Percentiles rank a stretch among this genome's conserved stretches.
phyloP scores from a whole-genome alignment of 2,329 filamentous ascomycete species.

The Calonectria multiphialidica region DNA sequence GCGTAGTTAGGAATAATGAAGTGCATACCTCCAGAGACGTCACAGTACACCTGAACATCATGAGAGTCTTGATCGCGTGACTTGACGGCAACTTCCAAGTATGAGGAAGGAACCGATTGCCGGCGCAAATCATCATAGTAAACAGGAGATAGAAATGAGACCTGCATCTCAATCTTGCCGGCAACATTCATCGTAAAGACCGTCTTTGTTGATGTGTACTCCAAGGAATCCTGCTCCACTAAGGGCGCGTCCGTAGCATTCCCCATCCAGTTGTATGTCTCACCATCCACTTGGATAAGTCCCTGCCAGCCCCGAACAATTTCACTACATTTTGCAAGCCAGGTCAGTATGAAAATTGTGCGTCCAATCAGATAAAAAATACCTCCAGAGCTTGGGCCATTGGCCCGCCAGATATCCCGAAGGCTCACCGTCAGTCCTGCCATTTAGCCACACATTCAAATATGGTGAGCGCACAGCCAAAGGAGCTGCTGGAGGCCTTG shows the following conservation, averaged over 20 bases:
- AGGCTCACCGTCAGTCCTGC: constrained; percentile 70
- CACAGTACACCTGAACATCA: constrained; percentile 77
- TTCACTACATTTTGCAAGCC: constrained; percentile 1
- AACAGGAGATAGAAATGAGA: constrained; percentile 80
- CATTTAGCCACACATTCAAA: constrained; percentile 76
- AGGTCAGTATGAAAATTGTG: background rate
- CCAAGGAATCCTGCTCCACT: constrained; percentile 72
- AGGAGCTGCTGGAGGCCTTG: constrained; percentile 75
- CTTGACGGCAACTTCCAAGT: constrained; percentile 72
- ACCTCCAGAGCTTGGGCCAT: constrained; percentile 80
- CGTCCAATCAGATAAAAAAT: constrained; percentile 41
- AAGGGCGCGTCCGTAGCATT: constrained; percentile 59
- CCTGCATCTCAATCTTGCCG: constrained; percentile 71
- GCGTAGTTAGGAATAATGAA: background rate
- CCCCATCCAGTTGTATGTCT: constrained; percentile 77
- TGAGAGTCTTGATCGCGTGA: constrained; percentile 74
- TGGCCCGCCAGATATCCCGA: constrained; percentile 76
- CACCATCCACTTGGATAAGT: constrained; percentile 75
- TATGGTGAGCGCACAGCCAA: constrained; percentile 83
- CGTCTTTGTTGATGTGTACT: constrained; percentile 80
- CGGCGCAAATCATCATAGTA: constrained; percentile 75
- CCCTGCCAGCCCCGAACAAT: constrained; percentile 74
- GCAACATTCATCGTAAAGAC: constrained; percentile 76
- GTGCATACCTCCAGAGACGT: constrained; percentile 63
- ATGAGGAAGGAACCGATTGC: constrained; percentile 79